Conservation (phyloP, 768 basidiomycete species). For the Naganishia onofrii region DNA sequence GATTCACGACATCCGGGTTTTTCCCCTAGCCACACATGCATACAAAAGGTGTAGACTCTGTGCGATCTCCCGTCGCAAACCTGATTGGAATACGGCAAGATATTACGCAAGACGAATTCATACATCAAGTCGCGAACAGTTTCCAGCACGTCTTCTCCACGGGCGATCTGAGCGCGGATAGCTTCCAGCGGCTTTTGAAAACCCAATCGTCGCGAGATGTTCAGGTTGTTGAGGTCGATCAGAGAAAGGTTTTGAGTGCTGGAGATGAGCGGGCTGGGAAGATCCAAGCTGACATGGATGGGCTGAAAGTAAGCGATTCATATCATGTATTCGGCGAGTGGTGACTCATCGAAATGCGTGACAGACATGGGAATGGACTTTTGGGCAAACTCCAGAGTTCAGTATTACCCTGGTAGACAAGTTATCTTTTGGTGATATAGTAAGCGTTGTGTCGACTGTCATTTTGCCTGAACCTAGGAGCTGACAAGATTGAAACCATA, state of each 20-base stretch:
- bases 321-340: too few relatives aligned
- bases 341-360: not conserved
- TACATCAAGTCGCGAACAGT: slow-evolving; percentile 61
- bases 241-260: slow-evolving; percentile 53
- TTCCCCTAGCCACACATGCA: slow-evolving; percentile 66
- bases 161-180: not conserved
- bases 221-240: slow-evolving; percentile 55
- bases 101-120: slow-evolving; percentile 69
- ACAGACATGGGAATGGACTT: slow-evolving; percentile 89
- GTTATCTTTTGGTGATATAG: slow-evolving; percentile 55
- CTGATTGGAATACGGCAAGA: slow-evolving; percentile 60
- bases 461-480: not conserved
- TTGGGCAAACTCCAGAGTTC: slow-evolving; percentile 92
- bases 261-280: slow-evolving; percentile 51
- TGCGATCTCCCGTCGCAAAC: slow-evolving; percentile 89
- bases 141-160: slow-evolving; percentile 30
- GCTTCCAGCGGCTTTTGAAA: not conserved
- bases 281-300: slow-evolving; percentile 67
- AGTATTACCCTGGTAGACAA: slow-evolving; percentile 59
- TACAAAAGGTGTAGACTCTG: slow-evolving; percentile 82
- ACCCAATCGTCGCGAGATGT: slow-evolving; percentile 3
- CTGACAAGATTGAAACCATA: not conserved
- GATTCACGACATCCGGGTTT: not conserved
- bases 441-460: slow-evolving; percentile 41
- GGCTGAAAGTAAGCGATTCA: slow-evolving; percentile 62